Evolutionary conservation across 495 filamentous ascomycete species (phyloP).

Genomic region (Penicillium samsonianum): DNA sequence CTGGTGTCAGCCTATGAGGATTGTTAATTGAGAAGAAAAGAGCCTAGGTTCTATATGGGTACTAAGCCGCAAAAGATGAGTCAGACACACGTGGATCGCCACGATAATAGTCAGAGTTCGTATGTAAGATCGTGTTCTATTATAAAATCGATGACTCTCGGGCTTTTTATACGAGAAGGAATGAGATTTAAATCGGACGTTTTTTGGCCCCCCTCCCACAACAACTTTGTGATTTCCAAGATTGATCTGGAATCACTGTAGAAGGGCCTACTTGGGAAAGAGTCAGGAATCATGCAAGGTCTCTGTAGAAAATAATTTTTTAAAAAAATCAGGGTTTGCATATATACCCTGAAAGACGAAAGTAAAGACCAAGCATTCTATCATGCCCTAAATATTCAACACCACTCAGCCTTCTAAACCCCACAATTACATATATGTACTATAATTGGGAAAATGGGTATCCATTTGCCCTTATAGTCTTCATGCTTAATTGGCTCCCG

Average conservation of each 20-base stretch:
- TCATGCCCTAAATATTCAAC: neutral
- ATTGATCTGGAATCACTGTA: neutral
- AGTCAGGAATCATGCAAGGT: neutral
- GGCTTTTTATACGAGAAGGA: neutral
- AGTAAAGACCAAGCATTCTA: neutral
- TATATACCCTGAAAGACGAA: neutral
- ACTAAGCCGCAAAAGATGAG: neutral
- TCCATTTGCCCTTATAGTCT: no score
- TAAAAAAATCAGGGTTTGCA: neutral
- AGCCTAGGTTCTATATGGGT: neutral
- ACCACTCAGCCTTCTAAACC: neutral
- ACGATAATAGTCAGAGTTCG: neutral
- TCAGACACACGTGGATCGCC: neutral
- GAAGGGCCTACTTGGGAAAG: neutral
- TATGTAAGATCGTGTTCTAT: neutral
- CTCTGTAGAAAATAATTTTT: neutral
- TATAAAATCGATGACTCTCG: neutral
- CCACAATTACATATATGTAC: neutral
- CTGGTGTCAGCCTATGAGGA: neutral
- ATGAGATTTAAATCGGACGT: neutral
- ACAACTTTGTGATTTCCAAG: neutral
- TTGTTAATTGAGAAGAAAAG: neutral
- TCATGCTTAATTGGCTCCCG: no score
- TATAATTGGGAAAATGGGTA: no score
- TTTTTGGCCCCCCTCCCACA: neutral